phyloP scores from a whole-genome alignment of 768 basidiomycete species.

The Lepiota venenata region DNA sequence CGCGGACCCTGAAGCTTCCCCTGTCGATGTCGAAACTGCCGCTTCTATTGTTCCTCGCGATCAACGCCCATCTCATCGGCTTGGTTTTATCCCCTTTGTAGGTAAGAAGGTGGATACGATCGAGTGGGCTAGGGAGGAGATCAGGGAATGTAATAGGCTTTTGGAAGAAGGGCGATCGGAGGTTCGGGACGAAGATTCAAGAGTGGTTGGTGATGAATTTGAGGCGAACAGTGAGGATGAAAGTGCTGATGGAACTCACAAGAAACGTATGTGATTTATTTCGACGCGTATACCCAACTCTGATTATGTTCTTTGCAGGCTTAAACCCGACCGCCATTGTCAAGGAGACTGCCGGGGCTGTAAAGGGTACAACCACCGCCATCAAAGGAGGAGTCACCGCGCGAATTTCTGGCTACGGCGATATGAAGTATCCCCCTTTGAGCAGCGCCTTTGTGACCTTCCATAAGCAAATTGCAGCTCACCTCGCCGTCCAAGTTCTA shows the following conservation, averaged over 20 bases:
- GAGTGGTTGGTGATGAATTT: conserved; percentile 2
- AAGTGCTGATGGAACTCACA: background rate
- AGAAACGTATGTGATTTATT: background rate
- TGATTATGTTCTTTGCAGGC: background rate
- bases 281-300: no score
- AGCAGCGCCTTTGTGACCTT: conserved; percentile 88
- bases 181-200: conserved; percentile 27
- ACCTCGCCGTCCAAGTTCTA: conserved; percentile 75
- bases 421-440: conserved; percentile 47
- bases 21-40: conserved; percentile 18
- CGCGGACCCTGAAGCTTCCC: conserved; percentile 18
- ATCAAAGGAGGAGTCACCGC: conserved; percentile 19
- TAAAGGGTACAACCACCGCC: conserved; percentile 13
- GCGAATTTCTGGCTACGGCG: conserved; percentile 15
- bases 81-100: conserved; percentile 56
- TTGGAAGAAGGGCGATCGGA: conserved; percentile 48
- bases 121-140: conserved; percentile 82
- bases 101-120: conserved; percentile 94
- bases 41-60: conserved; percentile 51
- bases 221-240: background rate
- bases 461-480: conserved; percentile 89
- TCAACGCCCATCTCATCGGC: conserved; percentile 77
- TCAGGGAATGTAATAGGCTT: conserved; percentile 47
- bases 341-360: conserved; percentile 16
- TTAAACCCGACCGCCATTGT: conserved; percentile 16